Evolutionary conservation across 202 grass and related monocot genomes (phyloP).

Genomic region (Saccharum hybrid): DNA sequence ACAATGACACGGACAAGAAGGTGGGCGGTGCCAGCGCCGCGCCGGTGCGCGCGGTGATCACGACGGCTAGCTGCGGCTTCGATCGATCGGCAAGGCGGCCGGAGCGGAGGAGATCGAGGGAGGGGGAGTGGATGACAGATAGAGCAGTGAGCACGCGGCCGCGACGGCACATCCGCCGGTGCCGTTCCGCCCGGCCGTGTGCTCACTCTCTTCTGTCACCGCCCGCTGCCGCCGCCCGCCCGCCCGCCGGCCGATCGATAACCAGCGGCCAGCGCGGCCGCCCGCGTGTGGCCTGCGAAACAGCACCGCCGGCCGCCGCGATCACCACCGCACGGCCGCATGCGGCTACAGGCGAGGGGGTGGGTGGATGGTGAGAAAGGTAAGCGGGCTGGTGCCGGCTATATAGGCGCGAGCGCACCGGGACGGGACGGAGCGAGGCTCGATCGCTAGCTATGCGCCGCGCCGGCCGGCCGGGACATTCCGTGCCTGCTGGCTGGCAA

Average conservation of each 20-base stretch:
- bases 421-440: no score
- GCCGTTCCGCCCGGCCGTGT: no score
- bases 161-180: conserved; percentile 54
- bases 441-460: background rate
- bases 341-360: no score
- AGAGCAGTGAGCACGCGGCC: conserved; percentile 71
- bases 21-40: no score
- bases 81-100: conserved; percentile 19
- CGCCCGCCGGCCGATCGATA: background rate
- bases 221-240: background rate
- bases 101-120: background rate
- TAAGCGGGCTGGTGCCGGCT: background rate
- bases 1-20: no score
- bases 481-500: background rate
- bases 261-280: no score
- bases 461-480: conserved; percentile 39
- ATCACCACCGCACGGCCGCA: conserved; percentile 37
- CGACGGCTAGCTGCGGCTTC: conserved; percentile 15
- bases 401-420: conserved; percentile 37
- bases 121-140: conserved; percentile 45
- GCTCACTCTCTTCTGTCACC: no score
- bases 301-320: conserved; percentile 26
- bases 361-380: background rate
- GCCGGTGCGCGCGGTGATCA: conserved; percentile 33
- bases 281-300: no score